Evolutionary conservation across 2,329 filamentous ascomycete genomes (phyloP), one percentile per base, ranked within the genome.

Genomic region (Colletotrichum destructivum): DNA sequence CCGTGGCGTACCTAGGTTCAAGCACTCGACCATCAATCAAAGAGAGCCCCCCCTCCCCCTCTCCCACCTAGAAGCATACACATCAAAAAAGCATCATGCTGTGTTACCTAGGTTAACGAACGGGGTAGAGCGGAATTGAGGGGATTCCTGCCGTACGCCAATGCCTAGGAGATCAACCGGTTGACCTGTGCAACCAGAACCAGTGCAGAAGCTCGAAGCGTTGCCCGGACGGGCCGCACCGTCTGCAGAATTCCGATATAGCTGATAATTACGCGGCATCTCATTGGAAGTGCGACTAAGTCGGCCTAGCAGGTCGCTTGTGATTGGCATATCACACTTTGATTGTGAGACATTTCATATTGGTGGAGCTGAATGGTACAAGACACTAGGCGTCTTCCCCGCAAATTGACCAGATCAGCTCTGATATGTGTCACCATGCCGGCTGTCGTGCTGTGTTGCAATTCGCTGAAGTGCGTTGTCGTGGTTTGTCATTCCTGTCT

Each of bases 271-370:
- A 40, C n/a, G 12, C 3, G 5, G 35, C 7, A 5, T 18, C 21
- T 42, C 23, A 66, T 69, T 69, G 67, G 67, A 8, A 49, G 31
- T 4, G 31, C 52, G 42, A 18, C 0, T 3, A 15, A 12, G 42
- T 35, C 61, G 66, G 9, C 46, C 38, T n/a, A 8, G 16, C 38
- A 16, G 47, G 38, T 47, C 42, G 54, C 47, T 21, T 35, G 12
- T 35, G 11, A 21, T 26, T 51, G 62, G 67, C 62, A 54, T 40
- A 40, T 51, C 16, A n/a, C 55, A 59, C 61, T 31, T 26, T 40
- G 46, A 12, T 15, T 35, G 38, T 21, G 54, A 66, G 62, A 66
- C 66, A 69, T 65, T 51, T 23, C 54, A 54, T 54, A 61, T 69
- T 52, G 51, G 52, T 38, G 46, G 35, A 15, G 15, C 49, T 40